Evolutionary conservation across 139 green algal species (phyloP).

Genomic region (Chlorella vulgaris): DNA sequence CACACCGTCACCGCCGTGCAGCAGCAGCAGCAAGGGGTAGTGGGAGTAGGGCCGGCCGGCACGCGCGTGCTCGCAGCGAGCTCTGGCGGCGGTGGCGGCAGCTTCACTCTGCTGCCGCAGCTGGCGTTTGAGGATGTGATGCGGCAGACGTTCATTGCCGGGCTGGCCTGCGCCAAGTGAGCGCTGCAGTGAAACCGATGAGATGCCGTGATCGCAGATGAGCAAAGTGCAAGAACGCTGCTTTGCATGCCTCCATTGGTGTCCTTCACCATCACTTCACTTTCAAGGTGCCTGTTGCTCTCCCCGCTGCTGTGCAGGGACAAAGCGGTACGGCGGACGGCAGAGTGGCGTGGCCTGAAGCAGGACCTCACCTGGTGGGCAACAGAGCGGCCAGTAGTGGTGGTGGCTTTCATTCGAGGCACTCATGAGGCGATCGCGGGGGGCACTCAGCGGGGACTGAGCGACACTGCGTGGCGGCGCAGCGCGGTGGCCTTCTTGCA

Average conservation of each 20-base stretch:
- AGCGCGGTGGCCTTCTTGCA: conserved; percentile 17
- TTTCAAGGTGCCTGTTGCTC: background rate
- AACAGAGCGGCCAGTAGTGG: background rate
- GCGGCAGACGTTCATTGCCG: background rate
- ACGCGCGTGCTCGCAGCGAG: background rate
- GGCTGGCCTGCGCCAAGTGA: conserved; percentile 22
- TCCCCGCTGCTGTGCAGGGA: background rate
- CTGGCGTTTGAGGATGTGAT: conserved; percentile 29
- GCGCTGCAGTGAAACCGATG: background rate
- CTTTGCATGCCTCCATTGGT: background rate
- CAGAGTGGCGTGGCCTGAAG: conserved; percentile 5
- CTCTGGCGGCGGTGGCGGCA: background rate
- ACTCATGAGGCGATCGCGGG: conserved; percentile 3
- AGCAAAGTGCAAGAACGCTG: background rate
- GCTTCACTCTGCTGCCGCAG: background rate
- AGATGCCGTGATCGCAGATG: background rate
- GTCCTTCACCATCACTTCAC: no score
- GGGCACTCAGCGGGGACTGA: background rate
- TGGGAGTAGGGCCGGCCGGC: background rate
- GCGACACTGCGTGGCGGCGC: conserved; percentile 3
- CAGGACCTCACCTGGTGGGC: conserved; percentile 14
- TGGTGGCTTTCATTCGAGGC: conserved; percentile 9
- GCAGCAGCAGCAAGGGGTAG: background rate
- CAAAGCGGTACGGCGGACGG: background rate
- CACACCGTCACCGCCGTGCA: background rate